These are phyloP conservation scores for Cydonia oblonga DNA, from an alignment of 331 rosid species.

Conservation along the genomic window DNA sequence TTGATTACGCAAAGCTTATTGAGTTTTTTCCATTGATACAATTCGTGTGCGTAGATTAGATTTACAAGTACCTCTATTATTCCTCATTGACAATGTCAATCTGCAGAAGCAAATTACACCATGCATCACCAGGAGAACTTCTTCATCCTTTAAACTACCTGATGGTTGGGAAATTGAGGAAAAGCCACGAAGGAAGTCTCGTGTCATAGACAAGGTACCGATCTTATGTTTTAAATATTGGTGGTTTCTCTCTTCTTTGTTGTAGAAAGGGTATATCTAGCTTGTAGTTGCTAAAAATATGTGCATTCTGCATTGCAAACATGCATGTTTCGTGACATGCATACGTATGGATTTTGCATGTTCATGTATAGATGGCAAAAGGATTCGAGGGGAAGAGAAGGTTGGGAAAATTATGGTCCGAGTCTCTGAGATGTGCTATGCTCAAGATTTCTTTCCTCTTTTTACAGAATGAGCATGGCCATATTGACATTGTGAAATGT, in stretches of 20 bases:
- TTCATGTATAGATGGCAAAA: not conserved
- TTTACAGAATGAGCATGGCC: not conserved
- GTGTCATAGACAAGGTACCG: slow-evolving; percentile 22
- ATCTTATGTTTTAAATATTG: not conserved
- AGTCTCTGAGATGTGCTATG: not conserved
- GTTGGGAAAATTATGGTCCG: not conserved
- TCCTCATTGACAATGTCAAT: not conserved
- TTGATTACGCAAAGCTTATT: not conserved
- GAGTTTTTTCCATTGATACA: not conserved
- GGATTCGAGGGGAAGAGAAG: not conserved
- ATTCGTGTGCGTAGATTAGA: not conserved
- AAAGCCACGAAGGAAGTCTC: not conserved
- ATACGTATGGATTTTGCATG: not conserved
- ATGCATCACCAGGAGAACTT: not conserved
- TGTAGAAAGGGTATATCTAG: not conserved
- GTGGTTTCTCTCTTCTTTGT: not conserved
- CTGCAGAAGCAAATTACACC: slow-evolving; percentile 22
- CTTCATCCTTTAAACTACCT: slow-evolving; percentile 21
- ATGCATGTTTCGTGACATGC: not conserved
- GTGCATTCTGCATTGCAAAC: not conserved
- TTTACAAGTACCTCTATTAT: not conserved
- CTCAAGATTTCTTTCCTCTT: not conserved
- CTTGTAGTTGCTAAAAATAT: not conserved
- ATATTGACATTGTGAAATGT: not conserved
- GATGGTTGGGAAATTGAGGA: slow-evolving; percentile 29